Base-by-base conservation (phyloP, 2,329 filamentous ascomycete species). In the Apiospora koreana region DNA sequence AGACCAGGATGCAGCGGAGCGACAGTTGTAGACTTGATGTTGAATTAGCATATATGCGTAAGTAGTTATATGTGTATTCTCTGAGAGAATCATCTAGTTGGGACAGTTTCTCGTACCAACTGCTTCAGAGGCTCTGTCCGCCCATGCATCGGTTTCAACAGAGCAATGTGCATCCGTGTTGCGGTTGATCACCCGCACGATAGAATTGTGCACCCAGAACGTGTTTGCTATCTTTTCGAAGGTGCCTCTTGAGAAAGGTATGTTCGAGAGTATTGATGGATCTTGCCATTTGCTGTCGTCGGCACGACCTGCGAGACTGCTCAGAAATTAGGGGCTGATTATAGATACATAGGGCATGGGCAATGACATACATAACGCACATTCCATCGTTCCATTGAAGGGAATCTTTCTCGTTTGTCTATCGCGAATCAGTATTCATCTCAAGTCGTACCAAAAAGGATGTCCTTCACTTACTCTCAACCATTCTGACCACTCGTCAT, bases 371-470 rank as follows among this genome's bases (percentile, higher is more conserved):
- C 50, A 58, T 58, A 18, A 58, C 18, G 18, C 50, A 58, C 16
- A n/a, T 28, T 10, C 50, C 50, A 31, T 58, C 50, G 16, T 18
- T 58, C 50, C 50, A 58, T 12, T 35, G 50, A 8, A 12, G 2
- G 2, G 50, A 35, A 35, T 58, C 50, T 5, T n/a, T 1, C 50
- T 58, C 28, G 6, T 35, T n/a, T 18, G 28, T 31, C 50, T 58
- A 8, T n/a, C 28, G 9, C 2, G 5, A 10, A 12, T 58, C 16
- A 58, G 50, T n/a, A 5, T 18, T 10, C 16, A 5, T 16, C 12
- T 7, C 28, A 28, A 2, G 0, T 3, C 4, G 23, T 16, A 4
- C 16, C 1, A 4, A 2, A n/a, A 58, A 3, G 16, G 3, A 2
- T 3, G 7, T 3, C 10, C 6, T n/a, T 35, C n/a, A 21, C 16